Evolutionary conservation across 371 early-diverging fungal genomes (phyloP).

Genomic region (Smittium culicis): DNA sequence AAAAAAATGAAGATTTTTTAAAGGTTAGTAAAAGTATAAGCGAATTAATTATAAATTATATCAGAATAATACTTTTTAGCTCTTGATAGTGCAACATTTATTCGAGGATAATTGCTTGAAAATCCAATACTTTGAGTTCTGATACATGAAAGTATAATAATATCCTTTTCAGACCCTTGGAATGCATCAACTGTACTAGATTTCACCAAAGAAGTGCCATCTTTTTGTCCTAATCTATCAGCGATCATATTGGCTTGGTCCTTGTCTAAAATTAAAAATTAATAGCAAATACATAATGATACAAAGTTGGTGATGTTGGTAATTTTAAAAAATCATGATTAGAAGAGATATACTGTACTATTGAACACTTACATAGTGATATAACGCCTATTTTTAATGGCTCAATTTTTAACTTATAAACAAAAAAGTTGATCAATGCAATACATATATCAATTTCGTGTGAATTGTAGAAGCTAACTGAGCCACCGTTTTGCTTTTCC

Average conservation of each 20-base stretch:
- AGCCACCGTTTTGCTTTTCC: slow-evolving; percentile 20
- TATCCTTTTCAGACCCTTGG: slow-evolving; percentile 57
- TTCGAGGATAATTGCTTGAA: slow-evolving; percentile 25
- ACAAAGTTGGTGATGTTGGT: background rate
- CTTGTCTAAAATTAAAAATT: slow-evolving; percentile 14
- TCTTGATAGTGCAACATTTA: slow-evolving; percentile 34
- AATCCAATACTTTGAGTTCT: slow-evolving; percentile 34
- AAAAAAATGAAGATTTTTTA: background rate
- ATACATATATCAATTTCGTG: slow-evolving; percentile 24
- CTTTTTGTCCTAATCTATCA: slow-evolving; percentile 16
- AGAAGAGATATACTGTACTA: background rate
- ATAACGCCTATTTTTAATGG: slow-evolving; percentile 8
- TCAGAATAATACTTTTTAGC: slow-evolving; percentile 15
- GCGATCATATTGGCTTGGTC: slow-evolving; percentile 24
- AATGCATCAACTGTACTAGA: slow-evolving; percentile 64
- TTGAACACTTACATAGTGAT: slow-evolving; percentile 1
- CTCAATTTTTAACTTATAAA: slow-evolving; percentile 1
- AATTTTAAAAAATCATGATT: background rate
- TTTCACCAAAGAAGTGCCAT: slow-evolving; percentile 17
- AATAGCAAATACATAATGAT: slow-evolving; percentile 2
- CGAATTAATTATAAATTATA: too few relatives aligned
- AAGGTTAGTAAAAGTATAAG: background rate
- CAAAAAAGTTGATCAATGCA: slow-evolving; percentile 15
- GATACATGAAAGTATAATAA: slow-evolving; percentile 50
- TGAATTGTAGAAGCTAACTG: slow-evolving; percentile 30